Base-by-base conservation (phyloP, 2,329 filamentous ascomycete genomes). In the Aspergillus eucalypticola region DNA sequence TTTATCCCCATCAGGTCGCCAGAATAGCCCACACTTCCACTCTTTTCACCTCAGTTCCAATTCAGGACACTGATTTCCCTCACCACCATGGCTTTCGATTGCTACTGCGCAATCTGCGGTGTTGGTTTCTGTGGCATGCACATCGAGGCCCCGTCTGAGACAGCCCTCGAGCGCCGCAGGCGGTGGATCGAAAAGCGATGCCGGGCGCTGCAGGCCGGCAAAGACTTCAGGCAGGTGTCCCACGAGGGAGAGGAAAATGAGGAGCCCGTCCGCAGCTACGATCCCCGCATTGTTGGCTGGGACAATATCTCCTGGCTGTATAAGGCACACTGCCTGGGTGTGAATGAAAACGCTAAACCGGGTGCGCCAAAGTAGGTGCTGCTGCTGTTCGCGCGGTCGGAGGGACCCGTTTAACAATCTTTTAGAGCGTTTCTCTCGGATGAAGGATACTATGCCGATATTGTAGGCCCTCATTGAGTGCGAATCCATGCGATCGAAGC, bases 81-180 rank as follows among this genome's bases (percentile, higher is more conserved):
- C 32, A 11, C 27, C 27, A 15, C 25, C 19, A 67, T 67, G 66
- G 64, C 64, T n/a, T 67, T 65, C 53, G 66, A 67, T 44, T 67
- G 66, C 32, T 67, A 67, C 60, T 67, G 66, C 42, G 64, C 66
- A 32, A 60, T 67, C 38, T 67, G 66, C 42, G 66, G 66, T 19
- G 64, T 66, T 8, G 61, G 66, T 11, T 67, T 67, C 44, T 61
- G 59, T 44, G 64, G 66, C 6, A 64, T 67, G 63, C 63, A 63
- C 42, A 64, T 66, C n/a, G 66, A 66, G 19, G 44, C 61, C 2
- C 63, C 61, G 11, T 67, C 66, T 5, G 59, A 67, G 39, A 54
- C 63, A 1, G 59, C 63, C 8, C 49, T 58, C 11, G 66, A 66
- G 32, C 63, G 61, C 11, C 64, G 66, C 23, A 32, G 61, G 51